phyloP scores from a whole-genome alignment of 768 basidiomycete genomes.

The Suillus subluteus region DNA sequence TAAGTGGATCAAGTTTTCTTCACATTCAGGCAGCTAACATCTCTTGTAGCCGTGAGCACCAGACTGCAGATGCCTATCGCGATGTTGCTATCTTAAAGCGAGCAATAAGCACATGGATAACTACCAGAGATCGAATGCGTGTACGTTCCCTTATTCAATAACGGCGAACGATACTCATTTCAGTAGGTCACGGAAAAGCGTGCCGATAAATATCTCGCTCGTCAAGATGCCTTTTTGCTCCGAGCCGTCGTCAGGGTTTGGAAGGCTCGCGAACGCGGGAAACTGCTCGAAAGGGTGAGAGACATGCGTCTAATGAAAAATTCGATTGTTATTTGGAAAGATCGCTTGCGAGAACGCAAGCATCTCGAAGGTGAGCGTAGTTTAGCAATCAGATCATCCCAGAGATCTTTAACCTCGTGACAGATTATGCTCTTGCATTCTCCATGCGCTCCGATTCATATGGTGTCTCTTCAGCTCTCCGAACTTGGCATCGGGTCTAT shows the following conservation, averaged over 20 bases:
- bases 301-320: conserved; percentile 47
- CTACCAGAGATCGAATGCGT: conserved; percentile 49
- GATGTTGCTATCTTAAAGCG: conserved; percentile 47
- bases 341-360: conserved; percentile 42
- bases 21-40: conserved; percentile 11
- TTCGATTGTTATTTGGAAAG: conserved; percentile 55
- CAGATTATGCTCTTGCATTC: conserved; percentile 58
- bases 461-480: conserved; percentile 39
- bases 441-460: conserved; percentile 47
- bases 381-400: conserved; percentile 5
- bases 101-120: conserved; percentile 58
- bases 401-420: conserved; percentile 11
- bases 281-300: conserved; percentile 56
- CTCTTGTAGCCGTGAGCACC: conserved; percentile 45
- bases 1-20: conserved; percentile 36
- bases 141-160: conserved; percentile 38
- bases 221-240: conserved; percentile 61
- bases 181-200: conserved; percentile 58
- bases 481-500: conserved; percentile 49
- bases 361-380: conserved; percentile 48
- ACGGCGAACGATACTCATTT: conserved; percentile 17
- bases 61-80: conserved; percentile 47
- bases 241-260: conserved; percentile 64
- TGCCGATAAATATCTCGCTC: conserved; percentile 56
- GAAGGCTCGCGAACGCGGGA: conserved; percentile 69